These are phyloP conservation scores for Atkinsonella texensis DNA, from an alignment of 2,329 filamentous ascomycete genomes.

Conservation along the genomic window DNA sequence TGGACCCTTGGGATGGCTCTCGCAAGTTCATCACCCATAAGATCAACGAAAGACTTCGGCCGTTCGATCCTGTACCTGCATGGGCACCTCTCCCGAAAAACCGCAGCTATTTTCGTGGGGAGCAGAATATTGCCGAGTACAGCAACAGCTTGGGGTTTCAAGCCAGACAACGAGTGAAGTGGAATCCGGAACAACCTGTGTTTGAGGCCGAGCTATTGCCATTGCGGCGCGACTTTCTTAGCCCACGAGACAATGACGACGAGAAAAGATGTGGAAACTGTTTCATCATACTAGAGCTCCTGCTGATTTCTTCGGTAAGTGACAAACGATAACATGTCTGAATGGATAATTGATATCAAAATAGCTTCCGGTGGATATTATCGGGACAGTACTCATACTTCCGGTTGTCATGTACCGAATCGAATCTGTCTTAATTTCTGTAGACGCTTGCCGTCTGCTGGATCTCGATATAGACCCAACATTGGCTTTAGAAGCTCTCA, in stretches of 20 bases:
- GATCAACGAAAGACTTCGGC: conserved; percentile 45
- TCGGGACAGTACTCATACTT: conserved; percentile 61
- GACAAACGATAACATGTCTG: neutral
- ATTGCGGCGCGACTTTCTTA: conserved; percentile 73
- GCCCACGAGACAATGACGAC: conserved; percentile 46
- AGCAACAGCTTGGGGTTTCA: conserved; percentile 64
- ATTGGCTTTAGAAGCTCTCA: conserved; percentile 77
- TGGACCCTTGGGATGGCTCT: conserved; percentile 49
- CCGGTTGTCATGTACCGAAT: conserved; percentile 77
- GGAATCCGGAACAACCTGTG: conserved; percentile 66
- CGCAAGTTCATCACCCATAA: conserved; percentile 46
- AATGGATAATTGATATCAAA: too few relatives aligned
- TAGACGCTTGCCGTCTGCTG: conserved; percentile 60
- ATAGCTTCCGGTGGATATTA: conserved; percentile 57
- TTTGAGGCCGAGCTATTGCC: conserved; percentile 62
- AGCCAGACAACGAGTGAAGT: conserved; percentile 34
- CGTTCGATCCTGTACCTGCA: conserved; percentile 52
- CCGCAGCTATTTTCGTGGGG: conserved; percentile 26
- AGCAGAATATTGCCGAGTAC: conserved; percentile 66
- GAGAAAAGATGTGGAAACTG: conserved; percentile 34
- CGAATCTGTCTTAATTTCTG: conserved; percentile 67
- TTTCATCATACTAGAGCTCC: conserved; percentile 64
- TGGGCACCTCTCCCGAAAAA: conserved; percentile 36
- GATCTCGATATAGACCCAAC: conserved; percentile 51
- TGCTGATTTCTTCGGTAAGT: conserved; percentile 65